Evolutionary conservation across 2,329 filamentous ascomycete species (phyloP).

Genomic region (Rugonectria rugulosa): DNA sequence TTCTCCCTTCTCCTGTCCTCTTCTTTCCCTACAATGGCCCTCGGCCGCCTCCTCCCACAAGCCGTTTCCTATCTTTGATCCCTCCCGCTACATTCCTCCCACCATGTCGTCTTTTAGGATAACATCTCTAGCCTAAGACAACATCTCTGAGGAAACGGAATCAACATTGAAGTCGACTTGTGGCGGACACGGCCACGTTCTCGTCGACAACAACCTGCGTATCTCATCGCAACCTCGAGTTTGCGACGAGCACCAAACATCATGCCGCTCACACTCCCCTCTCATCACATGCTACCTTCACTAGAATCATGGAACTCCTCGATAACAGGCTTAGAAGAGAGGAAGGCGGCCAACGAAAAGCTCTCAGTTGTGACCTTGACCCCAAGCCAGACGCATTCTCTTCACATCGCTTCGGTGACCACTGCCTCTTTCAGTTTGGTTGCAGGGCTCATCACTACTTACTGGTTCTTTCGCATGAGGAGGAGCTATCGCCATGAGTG

Average conservation of each 20-base stretch:
- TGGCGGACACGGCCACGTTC: not conserved
- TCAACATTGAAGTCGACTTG: not conserved
- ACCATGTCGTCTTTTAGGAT: not conserved
- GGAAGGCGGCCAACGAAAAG: conserved; percentile 24
- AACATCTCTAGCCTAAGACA: not conserved
- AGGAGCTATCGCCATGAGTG: conserved; percentile 72
- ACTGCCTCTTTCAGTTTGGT: conserved; percentile 62
- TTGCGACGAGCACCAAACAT: conserved; percentile 1
- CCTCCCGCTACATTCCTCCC: not conserved
- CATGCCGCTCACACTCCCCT: not conserved
- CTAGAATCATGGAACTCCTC: conserved; percentile 21
- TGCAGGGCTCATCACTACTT: conserved; percentile 64
- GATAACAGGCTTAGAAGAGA: conserved; percentile 22
- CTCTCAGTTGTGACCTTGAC: conserved; percentile 22
- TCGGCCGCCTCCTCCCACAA: not conserved
- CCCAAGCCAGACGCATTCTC: conserved; percentile 27
- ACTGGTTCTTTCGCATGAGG: conserved; percentile 78
- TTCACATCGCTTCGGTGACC: conserved; percentile 46
- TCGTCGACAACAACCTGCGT: not conserved
- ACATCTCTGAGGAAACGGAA: not conserved
- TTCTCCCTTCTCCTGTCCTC: not conserved
- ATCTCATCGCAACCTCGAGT: not conserved
- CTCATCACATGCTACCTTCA: not conserved
- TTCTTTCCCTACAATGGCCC: not conserved
- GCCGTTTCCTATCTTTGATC: too few relatives aligned